phyloP scores from a whole-genome alignment of 306 rosid genomes.

The Acacia melanoxylon region DNA sequence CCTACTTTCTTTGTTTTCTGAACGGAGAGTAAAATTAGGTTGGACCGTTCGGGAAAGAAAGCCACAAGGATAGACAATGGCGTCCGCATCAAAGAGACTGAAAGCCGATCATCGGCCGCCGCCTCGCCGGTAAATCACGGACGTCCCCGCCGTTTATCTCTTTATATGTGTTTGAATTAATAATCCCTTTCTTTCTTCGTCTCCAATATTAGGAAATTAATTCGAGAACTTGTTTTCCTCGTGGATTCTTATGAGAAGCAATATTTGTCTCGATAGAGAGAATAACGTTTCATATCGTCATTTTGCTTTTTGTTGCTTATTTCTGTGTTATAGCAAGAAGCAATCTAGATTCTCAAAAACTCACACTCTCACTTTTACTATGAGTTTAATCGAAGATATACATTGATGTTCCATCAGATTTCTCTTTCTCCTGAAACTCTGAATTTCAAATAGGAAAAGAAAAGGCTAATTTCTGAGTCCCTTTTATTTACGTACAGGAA shows the following conservation, averaged over 20 bases:
- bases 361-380: neutral
- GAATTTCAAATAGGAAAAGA: neutral
- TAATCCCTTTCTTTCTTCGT: neutral
- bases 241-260: neutral
- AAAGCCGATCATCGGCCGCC: neutral
- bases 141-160: neutral
- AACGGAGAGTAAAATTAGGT: no score
- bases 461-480: neutral
- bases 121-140: constrained; percentile 27
- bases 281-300: neutral
- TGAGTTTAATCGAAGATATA: neutral
- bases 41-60: no score
- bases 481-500: neutral
- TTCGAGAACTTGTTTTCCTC: neutral
- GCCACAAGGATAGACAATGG: neutral
- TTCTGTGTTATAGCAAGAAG: neutral
- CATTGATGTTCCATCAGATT: neutral
- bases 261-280: neutral
- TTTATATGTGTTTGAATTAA: neutral
- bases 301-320: neutral
- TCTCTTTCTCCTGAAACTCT: neutral
- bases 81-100: neutral
- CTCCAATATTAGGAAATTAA: neutral
- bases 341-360: neutral
- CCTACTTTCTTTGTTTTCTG: neutral